Evolutionary conservation across 2,329 filamentous ascomycete species (phyloP).

Genomic region (Xylariaceae sp.): DNA sequence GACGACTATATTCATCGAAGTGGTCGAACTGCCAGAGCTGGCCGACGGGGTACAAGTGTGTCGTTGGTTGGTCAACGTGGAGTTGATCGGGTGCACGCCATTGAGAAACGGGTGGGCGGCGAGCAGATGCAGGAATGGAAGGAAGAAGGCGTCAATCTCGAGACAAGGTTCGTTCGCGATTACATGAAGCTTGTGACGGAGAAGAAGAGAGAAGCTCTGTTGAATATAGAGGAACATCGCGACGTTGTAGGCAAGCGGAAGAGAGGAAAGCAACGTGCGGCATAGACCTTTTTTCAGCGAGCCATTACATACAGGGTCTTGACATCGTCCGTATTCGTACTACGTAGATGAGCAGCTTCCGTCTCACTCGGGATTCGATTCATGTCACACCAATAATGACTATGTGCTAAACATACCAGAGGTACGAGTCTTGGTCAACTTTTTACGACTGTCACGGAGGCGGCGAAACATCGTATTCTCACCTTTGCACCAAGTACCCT

Average conservation of each 20-base stretch:
- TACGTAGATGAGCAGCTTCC: too few species aligned
- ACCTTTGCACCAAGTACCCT: too few species aligned
- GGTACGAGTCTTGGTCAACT: too few species aligned
- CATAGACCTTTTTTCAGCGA: too few species aligned
- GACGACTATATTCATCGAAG: constrained; percentile 98
- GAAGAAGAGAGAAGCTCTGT: constrained; percentile 86
- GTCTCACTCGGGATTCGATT: too few species aligned
- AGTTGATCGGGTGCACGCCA: constrained; percentile 83
- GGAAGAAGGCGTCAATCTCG: constrained; percentile 92
- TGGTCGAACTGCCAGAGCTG: constrained; percentile 90
- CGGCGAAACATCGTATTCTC: too few species aligned
- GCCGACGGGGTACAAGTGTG: constrained; percentile 74
- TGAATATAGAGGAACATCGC: constrained; percentile 88
- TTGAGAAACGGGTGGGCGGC: constrained; percentile 73
- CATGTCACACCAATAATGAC: too few species aligned
- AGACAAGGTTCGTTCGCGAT: constrained; percentile 80
- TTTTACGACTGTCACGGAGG: too few species aligned
- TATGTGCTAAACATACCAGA: too few species aligned
- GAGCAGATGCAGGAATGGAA: constrained; percentile 76
- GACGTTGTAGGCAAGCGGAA: constrained; percentile 86
- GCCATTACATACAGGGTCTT: too few species aligned
- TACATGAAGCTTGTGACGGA: constrained; percentile 86
- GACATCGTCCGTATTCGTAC: too few species aligned
- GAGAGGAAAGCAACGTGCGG: constrained; percentile 43
- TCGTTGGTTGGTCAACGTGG: constrained; percentile 92